Base-by-base conservation (phyloP, 2,329 filamentous ascomycete species). In the Aspergillus clavatus region DNA sequence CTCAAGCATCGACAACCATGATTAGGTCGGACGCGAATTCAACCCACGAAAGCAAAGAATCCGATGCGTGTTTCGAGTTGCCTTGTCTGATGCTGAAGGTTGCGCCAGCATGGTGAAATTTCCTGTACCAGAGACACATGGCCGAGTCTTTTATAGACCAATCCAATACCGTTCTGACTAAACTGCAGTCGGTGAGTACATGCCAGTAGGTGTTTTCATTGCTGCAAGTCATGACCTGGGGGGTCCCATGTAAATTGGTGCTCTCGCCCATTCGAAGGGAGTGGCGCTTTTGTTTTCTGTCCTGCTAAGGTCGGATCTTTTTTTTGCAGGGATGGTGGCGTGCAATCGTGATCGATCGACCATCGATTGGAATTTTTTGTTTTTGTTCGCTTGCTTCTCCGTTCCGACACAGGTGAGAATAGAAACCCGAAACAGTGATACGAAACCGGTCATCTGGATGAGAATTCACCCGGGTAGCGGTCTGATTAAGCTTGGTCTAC, bases 161-260 rank as follows among this genome's bases (percentile, higher is more conserved):
- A 68, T 70, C 66, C 64, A 48, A 65, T 61, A 53, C 26, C 46
- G 44, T 10, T 31, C 6, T 37, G 28, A 21, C 19, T 16, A n/a
- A 10, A 10, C 31, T 46, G 18, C 44, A 39, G 23, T 40, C 18
- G 12, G 22, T 18, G 40, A 38, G 47, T 11, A 21, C 31, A 35
- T 14, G 31, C 12, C 31, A 35, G 18, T 16, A 16, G 31, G 43
- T 47, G 62, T 62, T 56, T 68, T 70, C 67, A 70, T 70, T 71
- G 68, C 61, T 70, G 49, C 68, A 63, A 70, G 68, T 68, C 68
- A 52, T 49, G 53, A 63, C 65, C 61, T 62, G 59, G 53, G 41
- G 23, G 46, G 31, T 29, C 53, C 58, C 62, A 56, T 60, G 57
- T 57, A 58, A 53, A 53, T 55, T 51, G 58, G 59, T 54, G 57